These are phyloP conservation scores for Aspergillus sergii DNA, from an alignment of 2,329 filamentous ascomycete species.

Conservation along the genomic window DNA sequence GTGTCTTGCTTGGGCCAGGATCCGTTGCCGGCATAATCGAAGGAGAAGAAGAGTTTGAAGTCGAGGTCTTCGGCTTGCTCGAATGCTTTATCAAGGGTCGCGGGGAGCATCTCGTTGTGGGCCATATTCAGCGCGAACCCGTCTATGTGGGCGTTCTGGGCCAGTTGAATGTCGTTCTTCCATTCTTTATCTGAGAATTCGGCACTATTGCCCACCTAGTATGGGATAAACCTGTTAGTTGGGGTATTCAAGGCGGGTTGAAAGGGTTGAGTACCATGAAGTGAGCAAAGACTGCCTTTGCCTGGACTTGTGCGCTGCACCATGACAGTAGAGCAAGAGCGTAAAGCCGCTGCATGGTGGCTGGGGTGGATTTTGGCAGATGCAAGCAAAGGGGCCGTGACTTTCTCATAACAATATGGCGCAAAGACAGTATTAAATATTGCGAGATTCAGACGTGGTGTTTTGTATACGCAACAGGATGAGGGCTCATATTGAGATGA, in stretches of 20 bases:
- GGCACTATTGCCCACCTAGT: constrained; percentile 28
- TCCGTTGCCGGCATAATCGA: constrained; percentile 39
- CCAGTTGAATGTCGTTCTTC: constrained; percentile 36
- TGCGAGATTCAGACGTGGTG: neutral
- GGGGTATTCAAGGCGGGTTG: neutral
- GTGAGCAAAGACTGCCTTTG: constrained; percentile 31
- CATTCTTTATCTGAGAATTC: constrained; percentile 23
- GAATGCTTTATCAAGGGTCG: constrained; percentile 26
- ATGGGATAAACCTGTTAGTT: constrained; percentile 29
- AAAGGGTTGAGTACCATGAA: constrained; percentile 24
- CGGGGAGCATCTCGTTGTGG: constrained; percentile 24
- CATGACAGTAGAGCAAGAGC: neutral
- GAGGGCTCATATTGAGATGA: neutral
- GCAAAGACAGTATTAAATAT: neutral
- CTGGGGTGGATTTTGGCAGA: too few relatives aligned
- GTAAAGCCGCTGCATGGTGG: neutral
- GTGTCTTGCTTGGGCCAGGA: constrained; percentile 30
- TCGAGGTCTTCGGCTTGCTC: constrained; percentile 22
- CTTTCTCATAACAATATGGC: neutral
- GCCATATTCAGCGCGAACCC: constrained; percentile 46
- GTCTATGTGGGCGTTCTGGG: constrained; percentile 40
- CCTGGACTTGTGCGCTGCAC: constrained; percentile 10
- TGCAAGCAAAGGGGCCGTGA: neutral
- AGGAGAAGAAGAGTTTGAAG: constrained; percentile 41
- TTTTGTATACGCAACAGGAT: neutral